Base-by-base conservation (phyloP, 2,329 filamentous ascomycete genomes). In the Colletotrichum australisinense region DNA sequence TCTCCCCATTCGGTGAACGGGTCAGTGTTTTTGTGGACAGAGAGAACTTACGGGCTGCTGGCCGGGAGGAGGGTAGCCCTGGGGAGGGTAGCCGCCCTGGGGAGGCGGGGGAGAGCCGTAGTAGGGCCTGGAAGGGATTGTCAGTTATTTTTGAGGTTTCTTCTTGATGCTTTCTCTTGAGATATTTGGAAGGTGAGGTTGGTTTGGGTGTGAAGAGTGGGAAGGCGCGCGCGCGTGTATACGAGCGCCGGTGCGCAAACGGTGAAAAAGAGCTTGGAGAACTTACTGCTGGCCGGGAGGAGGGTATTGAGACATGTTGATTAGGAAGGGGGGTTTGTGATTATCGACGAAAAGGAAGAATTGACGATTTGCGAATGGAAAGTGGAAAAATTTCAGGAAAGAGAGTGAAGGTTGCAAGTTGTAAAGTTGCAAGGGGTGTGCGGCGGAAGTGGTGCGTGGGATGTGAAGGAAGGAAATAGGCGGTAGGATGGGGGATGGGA, bases 231-330 rank as follows among this genome's bases (percentile, higher is more conserved):
- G 32, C 38, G 32, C 38, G 38, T 11, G 30, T 9, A 12, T 35
- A 35, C 32, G 32, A 35, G 32, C 32, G 32, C 32, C 32, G 6
- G 63, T 22, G 5, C 22, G 16, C 35, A 30, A 14, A n/a, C 28
- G 49, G 22, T 63, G 26, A 19, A 4, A 4, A 19, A 42, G 38
- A 7, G 14, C 9, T 16, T 28, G 38, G 22, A 19, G 3, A 7
- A 73, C 70, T 60, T 60, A 73, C 70, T 73, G 70, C 67, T 73
- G 70, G 70, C 24, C 46, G 69, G 55, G 32, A 35, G 70, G 70
- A 70, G 70, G 70, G 70, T 82, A 84, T 75, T 82, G 81, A 56
- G 83, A 84, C 83, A 84, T 84, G 76, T 57, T 57, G 67, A 68
- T 58, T 76, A 55, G 57, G 57, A 32, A 63, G 69, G 32, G 32